Base-by-base conservation (phyloP, 441 rosid genomes). In the Populus hybrid region DNA sequence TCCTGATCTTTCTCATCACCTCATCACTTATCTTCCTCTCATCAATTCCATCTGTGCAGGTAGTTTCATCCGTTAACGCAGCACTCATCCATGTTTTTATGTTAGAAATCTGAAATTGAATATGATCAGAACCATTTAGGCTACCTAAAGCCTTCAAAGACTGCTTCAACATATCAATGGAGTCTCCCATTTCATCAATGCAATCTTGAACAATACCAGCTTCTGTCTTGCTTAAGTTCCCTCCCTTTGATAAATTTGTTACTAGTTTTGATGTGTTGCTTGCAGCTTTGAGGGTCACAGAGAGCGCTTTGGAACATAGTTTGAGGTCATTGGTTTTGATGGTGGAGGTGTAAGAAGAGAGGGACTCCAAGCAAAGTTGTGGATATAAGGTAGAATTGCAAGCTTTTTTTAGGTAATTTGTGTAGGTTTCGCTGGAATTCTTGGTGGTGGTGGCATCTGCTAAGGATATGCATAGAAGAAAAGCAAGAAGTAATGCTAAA, bases 21-120 rank as follows among this genome's bases (percentile, higher is more conserved):
- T 71, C 69, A 30, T 79, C 71, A 42, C 87, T 85, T 70, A 84
- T 88, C 28, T 82, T 76, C 75, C 61, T 14, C 7, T 78, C 95
- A 10, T 84, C 90, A 53, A 92, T 79, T 69, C 83, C 97, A 71
- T 92, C 98, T 5, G 86, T 84, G 80, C 98, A 94, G 9, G 95
- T 89, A 16, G 78, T 82, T 68, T 91, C 92, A 61, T 92, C 87
- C 0, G 98, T 92, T 64, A 91, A 75, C 5, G 92, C 93, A 0
- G 91, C 86, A 81, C 96, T 91, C 23, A 88, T 82, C 88, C 91
- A 94, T 0, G 92, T 92, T 87, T 84, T 79, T 46, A 90, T 81
- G 71, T 87, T 85, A 5, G 71, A 69, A 59, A 89, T 75, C 21
- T 83, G 87, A 50, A 79, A 79, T 73, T 34, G 18, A 35, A 32